Evolutionary conservation across 345 rosid genomes (phyloP), one percentile per base, ranked within the genome.

Genomic region (Acer yangbiense): DNA sequence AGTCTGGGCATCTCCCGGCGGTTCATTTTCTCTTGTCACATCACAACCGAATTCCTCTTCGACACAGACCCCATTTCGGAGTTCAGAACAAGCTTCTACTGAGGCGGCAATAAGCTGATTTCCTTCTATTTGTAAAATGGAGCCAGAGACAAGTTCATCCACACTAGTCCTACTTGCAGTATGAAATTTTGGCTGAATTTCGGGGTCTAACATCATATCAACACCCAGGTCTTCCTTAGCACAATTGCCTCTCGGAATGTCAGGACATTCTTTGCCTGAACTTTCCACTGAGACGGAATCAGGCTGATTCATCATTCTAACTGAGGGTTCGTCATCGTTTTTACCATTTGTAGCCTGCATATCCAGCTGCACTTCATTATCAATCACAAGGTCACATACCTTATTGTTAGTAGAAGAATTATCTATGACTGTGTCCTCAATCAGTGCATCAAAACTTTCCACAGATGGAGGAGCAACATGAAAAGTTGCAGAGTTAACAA

Each of bases 51-150:
- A 54, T 35, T 85, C 79, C 71, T 84, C 79, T 78, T 57, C 66
- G 61, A 64, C 75, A 74, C 39, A 76, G 69, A 61, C 73, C 35
- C 57, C 63, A 57, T 32, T 76, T 61, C 73, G 48, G 75, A 76
- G 78, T 76, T 85, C 87, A 46, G 78, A 71, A 73, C 77, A 70
- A 73, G 57, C 72, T 79, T 75, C 87, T 48, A 75, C 63, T n/a
- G 81, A 48, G 29, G 74, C 58, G 21, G 57, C 64, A 68, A 60
- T n/a, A 14, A 4, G 29, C 29, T 74, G 79, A 68, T 35, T 72
- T 58, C 57, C 80, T 64, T 71, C 79, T 11, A 55, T 73, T 67
- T 35, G 68, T 23, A 65, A 20, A 65, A 72, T 4, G n/a, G 71
- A 72, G 73, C 17, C 9, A 44, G 67, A 57, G 25, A 72, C 71